These are phyloP conservation scores for Cyamopsis tetragonoloba DNA, from an alignment of 306 rosid genomes.

Conservation along the genomic window DNA sequence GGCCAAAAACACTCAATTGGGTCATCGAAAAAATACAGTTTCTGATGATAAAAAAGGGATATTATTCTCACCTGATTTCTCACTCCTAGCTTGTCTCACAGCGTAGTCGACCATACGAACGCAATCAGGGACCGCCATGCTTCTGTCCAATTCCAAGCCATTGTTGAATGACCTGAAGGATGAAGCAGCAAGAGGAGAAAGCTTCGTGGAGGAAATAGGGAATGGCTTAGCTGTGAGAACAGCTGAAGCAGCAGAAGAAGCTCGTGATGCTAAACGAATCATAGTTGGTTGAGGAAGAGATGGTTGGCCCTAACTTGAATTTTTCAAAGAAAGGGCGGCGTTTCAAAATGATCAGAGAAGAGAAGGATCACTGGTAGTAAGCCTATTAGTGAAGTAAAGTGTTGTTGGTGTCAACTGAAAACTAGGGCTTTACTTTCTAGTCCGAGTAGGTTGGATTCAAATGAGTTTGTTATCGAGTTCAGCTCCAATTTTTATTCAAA, in stretches of 20 bases:
- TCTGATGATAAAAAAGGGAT: neutral
- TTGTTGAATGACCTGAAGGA: conserved; percentile 43
- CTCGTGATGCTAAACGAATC: conserved; percentile 47
- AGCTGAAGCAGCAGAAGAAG: conserved; percentile 25
- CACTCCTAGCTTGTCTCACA: conserved; percentile 66
- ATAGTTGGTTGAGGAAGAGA: conserved; percentile 28
- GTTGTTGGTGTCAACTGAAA: too few species aligned
- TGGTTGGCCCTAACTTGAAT: neutral
- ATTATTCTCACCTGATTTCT: conserved; percentile 53
- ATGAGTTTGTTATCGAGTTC: too few species aligned
- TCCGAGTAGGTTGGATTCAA: too few species aligned
- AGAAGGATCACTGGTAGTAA: too few species aligned
- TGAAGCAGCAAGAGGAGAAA: conserved; percentile 18
- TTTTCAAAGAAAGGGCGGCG: neutral
- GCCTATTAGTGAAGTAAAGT: too few species aligned
- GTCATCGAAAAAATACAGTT: conserved; percentile 6
- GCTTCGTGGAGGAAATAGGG: neutral
- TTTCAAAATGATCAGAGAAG: neutral
- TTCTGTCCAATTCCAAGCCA: conserved; percentile 36
- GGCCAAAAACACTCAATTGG: neutral
- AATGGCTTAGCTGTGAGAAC: conserved; percentile 34
- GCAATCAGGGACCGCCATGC: conserved; percentile 51
- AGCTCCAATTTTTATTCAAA: too few species aligned
- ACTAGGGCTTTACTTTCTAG: too few species aligned
- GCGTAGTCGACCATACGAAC: conserved; percentile 75